These are phyloP conservation scores for Pyrus pyrifolia DNA, from an alignment of 306 rosid species.

Conservation along the genomic window DNA sequence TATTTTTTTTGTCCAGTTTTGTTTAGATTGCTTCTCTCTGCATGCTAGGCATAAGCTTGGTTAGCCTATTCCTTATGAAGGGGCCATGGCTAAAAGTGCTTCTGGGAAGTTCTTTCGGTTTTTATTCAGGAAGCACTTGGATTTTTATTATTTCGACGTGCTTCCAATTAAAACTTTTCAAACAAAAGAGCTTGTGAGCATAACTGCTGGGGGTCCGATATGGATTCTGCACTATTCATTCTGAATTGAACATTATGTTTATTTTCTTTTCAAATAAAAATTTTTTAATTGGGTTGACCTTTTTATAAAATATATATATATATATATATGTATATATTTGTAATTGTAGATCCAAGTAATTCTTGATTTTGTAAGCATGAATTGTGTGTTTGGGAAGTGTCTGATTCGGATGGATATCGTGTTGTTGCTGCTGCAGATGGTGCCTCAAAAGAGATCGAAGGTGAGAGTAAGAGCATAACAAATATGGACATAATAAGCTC, in stretches of 20 bases:
- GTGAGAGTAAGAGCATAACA: conserved; percentile 32
- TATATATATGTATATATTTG: no score
- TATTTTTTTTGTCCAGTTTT: background rate
- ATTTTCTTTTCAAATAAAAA: background rate
- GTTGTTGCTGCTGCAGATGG: conserved; percentile 32
- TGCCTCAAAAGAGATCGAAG: conserved; percentile 23
- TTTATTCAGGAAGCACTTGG: background rate
- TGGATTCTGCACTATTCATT: background rate
- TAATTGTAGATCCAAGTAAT: background rate
- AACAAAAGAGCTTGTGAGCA: no score
- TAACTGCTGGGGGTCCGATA: no score
- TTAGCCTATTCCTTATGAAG: background rate
- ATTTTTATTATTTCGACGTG: background rate
- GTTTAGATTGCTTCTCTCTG: background rate
- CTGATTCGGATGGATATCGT: background rate
- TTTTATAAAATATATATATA: background rate
- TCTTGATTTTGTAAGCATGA: background rate
- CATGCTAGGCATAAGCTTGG: background rate
- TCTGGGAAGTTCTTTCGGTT: background rate
- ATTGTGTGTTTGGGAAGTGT: background rate
- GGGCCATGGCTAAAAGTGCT: background rate
- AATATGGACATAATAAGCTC: conserved; percentile 41
- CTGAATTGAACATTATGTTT: background rate
- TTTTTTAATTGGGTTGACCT: background rate
- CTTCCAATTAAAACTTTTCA: background rate